Conservation (phyloP, 192 early-diverging fungal genomes). For the Coemansia sp. region DNA sequence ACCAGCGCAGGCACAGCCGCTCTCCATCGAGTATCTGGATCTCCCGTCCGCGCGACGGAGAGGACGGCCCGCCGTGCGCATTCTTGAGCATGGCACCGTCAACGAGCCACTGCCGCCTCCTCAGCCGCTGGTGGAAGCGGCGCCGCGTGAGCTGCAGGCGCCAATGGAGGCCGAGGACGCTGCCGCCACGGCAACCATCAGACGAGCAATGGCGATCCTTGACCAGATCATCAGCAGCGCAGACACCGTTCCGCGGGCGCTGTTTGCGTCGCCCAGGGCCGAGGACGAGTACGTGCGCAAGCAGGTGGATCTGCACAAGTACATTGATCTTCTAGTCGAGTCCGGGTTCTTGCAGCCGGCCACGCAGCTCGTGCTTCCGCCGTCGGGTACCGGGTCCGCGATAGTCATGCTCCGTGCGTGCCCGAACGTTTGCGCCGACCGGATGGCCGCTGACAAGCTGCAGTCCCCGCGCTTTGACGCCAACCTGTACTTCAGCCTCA, state of each 20-base stretch:
- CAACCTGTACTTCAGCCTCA: slow-evolving; percentile 77
- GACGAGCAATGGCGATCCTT: slow-evolving; percentile 30
- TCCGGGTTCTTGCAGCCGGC: slow-evolving; percentile 68
- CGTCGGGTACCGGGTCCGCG: slow-evolving; percentile 63
- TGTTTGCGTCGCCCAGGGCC: slow-evolving; percentile 33
- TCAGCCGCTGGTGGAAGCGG: neutral
- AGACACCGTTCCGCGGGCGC: slow-evolving; percentile 38
- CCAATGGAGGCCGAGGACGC: slow-evolving; percentile 6
- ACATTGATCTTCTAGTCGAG: slow-evolving; percentile 71
- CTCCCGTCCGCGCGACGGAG: slow-evolving; percentile 12
- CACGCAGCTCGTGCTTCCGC: slow-evolving; percentile 54
- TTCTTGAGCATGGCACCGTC: slow-evolving; percentile 12
- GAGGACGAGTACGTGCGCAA: slow-evolving; percentile 54
- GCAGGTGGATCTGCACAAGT: slow-evolving; percentile 63
- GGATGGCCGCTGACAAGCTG: slow-evolving; percentile 7
- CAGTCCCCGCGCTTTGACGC: slow-evolving; percentile 45
- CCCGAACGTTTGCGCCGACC: neutral
- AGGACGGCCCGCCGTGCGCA: slow-evolving; percentile 17
- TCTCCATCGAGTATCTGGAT: slow-evolving; percentile 40
- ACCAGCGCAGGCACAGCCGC: neutral
- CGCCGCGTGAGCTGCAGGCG: neutral
- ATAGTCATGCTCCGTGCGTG: slow-evolving; percentile 75
- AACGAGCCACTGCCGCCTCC: neutral
- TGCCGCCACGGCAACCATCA: slow-evolving; percentile 15
- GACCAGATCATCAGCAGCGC: slow-evolving; percentile 37